These are phyloP conservation scores for Sugiyamaella japonica DNA, from an alignment of 1,139 yeast genomes.

Conservation along the genomic window DNA sequence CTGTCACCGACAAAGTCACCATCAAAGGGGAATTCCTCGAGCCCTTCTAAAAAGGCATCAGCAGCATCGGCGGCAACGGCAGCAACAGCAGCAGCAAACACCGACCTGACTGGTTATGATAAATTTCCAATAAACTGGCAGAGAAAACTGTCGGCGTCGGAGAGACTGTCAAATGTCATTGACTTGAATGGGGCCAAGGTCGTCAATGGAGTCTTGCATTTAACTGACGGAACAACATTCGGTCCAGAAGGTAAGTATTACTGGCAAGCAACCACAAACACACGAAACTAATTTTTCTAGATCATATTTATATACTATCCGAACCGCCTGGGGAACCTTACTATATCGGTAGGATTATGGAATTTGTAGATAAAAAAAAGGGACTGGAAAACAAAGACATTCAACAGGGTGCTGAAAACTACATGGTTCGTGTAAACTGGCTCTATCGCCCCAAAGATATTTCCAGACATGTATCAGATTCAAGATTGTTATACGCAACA, in stretches of 20 bases:
- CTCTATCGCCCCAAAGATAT: slow-evolving; percentile 87
- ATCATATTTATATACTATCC: slow-evolving; percentile 78
- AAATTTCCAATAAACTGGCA: slow-evolving; percentile 42
- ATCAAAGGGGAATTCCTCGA: slow-evolving; percentile 17
- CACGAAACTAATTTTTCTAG: slow-evolving; percentile 36
- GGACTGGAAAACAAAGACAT: slow-evolving; percentile 11
- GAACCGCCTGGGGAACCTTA: slow-evolving; percentile 97
- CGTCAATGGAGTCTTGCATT: slow-evolving; percentile 39
- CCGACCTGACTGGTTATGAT: slow-evolving; percentile 16
- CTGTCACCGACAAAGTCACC: not conserved
- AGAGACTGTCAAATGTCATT: slow-evolving; percentile 35
- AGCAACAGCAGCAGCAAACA: not conserved
- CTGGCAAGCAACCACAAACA: not conserved
- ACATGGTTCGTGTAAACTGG: slow-evolving; percentile 80
- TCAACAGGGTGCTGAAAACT: slow-evolving; percentile 50
- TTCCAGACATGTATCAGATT: slow-evolving; percentile 62
- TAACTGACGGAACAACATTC: slow-evolving; percentile 39
- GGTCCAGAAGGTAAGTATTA: slow-evolving; percentile 38
- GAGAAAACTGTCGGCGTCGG: slow-evolving; percentile 33
- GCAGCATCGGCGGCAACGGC: not conserved
- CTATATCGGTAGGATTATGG: slow-evolving; percentile 82
- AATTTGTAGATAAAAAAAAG: slow-evolving; percentile 49
- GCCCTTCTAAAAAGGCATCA: slow-evolving; percentile 8
- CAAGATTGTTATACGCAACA: slow-evolving; percentile 78
- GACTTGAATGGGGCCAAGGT: slow-evolving; percentile 47